Evolutionary conservation across 2,329 filamentous ascomycete species (phyloP).

Genomic region (Exophiala sp.): DNA sequence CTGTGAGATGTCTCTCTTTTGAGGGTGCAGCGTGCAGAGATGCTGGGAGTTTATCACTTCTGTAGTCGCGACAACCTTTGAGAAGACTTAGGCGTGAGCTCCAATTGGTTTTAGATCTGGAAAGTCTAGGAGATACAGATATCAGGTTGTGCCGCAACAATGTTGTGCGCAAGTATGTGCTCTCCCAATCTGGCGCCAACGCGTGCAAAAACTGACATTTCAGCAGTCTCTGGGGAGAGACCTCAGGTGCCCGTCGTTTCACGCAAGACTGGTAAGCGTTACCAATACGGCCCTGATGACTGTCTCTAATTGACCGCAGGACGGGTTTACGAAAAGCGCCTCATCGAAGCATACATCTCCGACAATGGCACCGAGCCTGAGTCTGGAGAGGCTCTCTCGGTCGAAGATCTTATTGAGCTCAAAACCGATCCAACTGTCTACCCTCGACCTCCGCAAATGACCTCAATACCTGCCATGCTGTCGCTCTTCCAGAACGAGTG

Average conservation of each 20-base stretch:
- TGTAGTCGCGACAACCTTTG: no score
- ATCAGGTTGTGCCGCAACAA: slow-evolving; percentile 3
- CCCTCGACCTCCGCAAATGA: slow-evolving; percentile 85
- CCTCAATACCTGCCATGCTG: slow-evolving; percentile 90
- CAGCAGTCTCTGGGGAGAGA: slow-evolving; percentile 88
- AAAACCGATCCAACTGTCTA: slow-evolving; percentile 77
- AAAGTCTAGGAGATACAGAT: no score
- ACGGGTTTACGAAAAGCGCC: slow-evolving; percentile 85
- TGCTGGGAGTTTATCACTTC: no score
- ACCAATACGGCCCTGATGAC: slow-evolving; percentile 15
- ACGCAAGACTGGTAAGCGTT: slow-evolving; percentile 74
- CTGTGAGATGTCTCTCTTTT: no score
- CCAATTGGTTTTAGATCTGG: no score
- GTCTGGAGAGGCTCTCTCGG: slow-evolving; percentile 74
- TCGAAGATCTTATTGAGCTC: slow-evolving; percentile 81
- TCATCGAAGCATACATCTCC: slow-evolving; percentile 90
- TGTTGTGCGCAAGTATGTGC: slow-evolving; percentile 26
- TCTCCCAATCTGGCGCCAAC: background rate
- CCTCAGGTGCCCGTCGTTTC: slow-evolving; percentile 92
- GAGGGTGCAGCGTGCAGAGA: no score
- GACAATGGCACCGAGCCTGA: slow-evolving; percentile 91
- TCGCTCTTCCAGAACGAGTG: slow-evolving; percentile 97
- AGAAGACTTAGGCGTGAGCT: no score
- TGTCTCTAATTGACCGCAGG: slow-evolving; percentile 49
- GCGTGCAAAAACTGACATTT: background rate